Base-by-base conservation (phyloP, 2,329 filamentous ascomycete genomes). In the Nothomitra cinnamomea region DNA sequence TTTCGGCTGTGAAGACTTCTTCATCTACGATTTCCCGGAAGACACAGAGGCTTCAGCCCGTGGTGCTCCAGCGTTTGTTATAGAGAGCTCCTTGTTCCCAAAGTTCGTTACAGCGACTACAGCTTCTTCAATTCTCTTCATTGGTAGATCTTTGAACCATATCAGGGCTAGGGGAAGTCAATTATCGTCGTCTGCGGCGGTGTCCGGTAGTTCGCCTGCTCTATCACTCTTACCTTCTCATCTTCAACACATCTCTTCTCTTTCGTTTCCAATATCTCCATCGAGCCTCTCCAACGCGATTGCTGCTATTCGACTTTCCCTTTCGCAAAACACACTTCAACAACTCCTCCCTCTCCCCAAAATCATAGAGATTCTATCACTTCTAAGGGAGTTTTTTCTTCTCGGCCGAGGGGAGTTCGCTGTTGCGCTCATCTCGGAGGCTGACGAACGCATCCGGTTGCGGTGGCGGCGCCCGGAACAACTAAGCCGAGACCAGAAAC, bases 351-450 rank as follows among this genome's bases (percentile, higher is more conserved):
- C 92, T 0, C 70, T 88, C 4, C 74, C 78, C 10, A 84, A 79
- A 60, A 87, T 95, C 2, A 70, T 87, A 4, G 83, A 92, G 58
- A 79, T 85, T 51, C 71, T 96, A 13, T 78, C 80, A 25, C 72
- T 95, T 7, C 73, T 95, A 1, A 78, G 89, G 49, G 82, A 92
- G 54, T 95, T 94, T 67, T 87, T 95, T 59, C 75, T 98, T 1
- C 74, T 98, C 0, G 83, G 85, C 1, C 78, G 87, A 35, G 90
- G 90, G 52, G 92, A 96, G 65, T 98, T 98, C 65, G 87, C 89
- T 19, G 81, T 92, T 67, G 83, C 85, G 0, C 69, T 98, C 24
- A 87, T 94, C 1, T 78, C 83, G 36, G 86, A 95, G 68, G 87
- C 90, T 1, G 87, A 95, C 59, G 79, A 83, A 53, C 83, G 81